Evolutionary conservation across 352 stramenopile species (phyloP), one percentile per base, ranked within the genome.

Genomic region (Thalassiosira delicatula): DNA sequence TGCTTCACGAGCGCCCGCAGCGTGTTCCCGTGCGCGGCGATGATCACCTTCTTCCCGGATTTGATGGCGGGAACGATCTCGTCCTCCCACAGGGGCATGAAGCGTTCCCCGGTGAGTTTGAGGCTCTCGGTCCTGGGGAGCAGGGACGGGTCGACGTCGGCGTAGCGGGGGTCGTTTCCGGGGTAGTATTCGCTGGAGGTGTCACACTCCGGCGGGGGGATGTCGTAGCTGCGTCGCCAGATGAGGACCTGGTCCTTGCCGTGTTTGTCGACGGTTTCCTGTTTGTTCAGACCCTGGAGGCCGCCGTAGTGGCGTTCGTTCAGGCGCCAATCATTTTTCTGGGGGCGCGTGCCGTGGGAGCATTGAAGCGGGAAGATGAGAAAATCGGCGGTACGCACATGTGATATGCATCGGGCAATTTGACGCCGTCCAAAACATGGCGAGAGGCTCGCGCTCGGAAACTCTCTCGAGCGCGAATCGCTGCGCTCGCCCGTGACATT

Each of bases 261-360:
- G 90, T 99, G 95, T 90, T 98, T 97, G 69, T 98, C 96, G 3
- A 99, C 97, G 1, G 97, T 99, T 90, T 99, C 95, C 88, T 98
- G 94, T 92, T 99, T 99, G 93, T 99, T 97, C 4, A 99, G 89
- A n/a, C 97, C 97, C 83, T 97, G 97, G 37, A 99, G 93, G 21
- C 95, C 94, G 67, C 96, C 86, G 83, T 99, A 99, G 91, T 99
- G 97, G 71, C 97, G 93, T 92, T 99, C 97, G 85, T 99, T 99
- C 5, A 99, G 93, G 59, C 84, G 92, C 93, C 94, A 97, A n/a
- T 79, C 90, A 66, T 95, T 94, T 12, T 77, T 32, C 89, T 83
- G 67, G 97, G 93, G 9, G 95, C 95, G 76, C 98, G 96, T 88
- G 94, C 97, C 91, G 97, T 95, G 56, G 94, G n/a, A 49, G 25